These are phyloP conservation scores for Neofusicoccum parvum DNA, from an alignment of 2,329 filamentous ascomycete genomes.

Conservation along the genomic window DNA sequence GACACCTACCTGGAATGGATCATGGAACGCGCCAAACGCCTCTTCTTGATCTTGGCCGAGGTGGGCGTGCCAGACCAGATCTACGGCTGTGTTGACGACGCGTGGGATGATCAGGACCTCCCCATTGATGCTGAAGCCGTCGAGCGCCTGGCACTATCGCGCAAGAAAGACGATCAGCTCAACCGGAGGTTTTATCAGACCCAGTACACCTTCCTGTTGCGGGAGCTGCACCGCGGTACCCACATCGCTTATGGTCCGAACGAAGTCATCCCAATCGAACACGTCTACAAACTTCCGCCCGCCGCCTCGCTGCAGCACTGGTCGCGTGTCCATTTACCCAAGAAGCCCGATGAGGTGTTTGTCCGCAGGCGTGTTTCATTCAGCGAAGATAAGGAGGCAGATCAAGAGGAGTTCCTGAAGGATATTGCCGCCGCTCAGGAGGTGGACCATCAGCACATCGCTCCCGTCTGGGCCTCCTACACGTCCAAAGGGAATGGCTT, in stretches of 20 bases:
- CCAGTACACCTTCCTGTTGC: conserved; percentile 72
- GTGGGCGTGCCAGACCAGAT: conserved; percentile 72
- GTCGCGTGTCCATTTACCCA: conserved; percentile 67
- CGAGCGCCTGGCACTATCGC: conserved; percentile 62
- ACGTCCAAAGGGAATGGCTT: conserved; percentile 65
- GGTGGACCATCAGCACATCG: conserved; percentile 68
- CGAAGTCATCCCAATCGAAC: conserved; percentile 70
- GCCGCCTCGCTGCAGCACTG: conserved; percentile 50
- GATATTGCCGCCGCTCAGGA: conserved; percentile 62
- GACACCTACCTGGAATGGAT: conserved; percentile 82
- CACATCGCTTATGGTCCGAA: conserved; percentile 67
- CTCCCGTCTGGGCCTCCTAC: conserved; percentile 73
- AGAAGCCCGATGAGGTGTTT: conserved; percentile 59
- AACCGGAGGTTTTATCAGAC: conserved; percentile 70
- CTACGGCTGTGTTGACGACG: conserved; percentile 73
- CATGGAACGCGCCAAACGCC: conserved; percentile 64
- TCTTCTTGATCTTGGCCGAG: conserved; percentile 73
- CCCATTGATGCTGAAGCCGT: conserved; percentile 69
- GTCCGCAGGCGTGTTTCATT: conserved; percentile 61
- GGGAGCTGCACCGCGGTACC: conserved; percentile 61
- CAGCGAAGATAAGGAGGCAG: conserved; percentile 39
- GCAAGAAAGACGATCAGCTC: conserved; percentile 62
- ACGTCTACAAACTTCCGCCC: conserved; percentile 61
- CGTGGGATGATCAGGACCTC: conserved; percentile 76
- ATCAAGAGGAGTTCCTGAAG: conserved; percentile 57